Evolutionary conservation across 257 asterid species (phyloP).

Genomic region (Solanum habrochaites): DNA sequence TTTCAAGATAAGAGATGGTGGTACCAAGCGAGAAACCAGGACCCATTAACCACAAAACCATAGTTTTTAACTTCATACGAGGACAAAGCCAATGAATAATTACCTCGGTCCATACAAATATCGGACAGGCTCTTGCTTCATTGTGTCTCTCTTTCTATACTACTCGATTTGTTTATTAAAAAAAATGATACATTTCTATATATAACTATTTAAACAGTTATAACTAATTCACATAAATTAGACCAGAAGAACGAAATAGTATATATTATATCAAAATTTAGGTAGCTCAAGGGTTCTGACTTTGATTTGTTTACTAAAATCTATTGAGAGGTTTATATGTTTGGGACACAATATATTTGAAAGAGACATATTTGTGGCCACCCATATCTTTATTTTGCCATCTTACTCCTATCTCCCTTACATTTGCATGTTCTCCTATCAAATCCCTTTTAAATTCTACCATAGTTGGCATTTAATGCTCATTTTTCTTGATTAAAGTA

Average conservation of each 20-base stretch:
- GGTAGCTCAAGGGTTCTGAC: not conserved
- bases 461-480: conserved; percentile 43
- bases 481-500: not conserved
- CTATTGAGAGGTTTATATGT: conserved; percentile 10
- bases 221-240: not conserved
- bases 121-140: conserved; percentile 59
- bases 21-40: conserved; percentile 27
- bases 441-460: conserved; percentile 1
- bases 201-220: not conserved
- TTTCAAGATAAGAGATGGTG: conserved; percentile 12
- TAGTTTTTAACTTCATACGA: conserved; percentile 3
- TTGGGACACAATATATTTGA: conserved; percentile 17
- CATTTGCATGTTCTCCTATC: conserved; percentile 50
- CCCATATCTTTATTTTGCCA: conserved; percentile 32
- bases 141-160: conserved; percentile 24
- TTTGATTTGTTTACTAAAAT: not conserved
- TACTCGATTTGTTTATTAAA: not conserved
- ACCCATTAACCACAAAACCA: conserved; percentile 26
- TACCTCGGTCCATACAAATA: conserved; percentile 42
- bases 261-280: not conserved
- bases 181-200: too few species aligned
- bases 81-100: conserved; percentile 34
- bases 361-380: conserved; percentile 38
- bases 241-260: too few species aligned
- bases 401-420: conserved; percentile 35